These are phyloP conservation scores for Penicillium frequentans DNA, from an alignment of 2,329 filamentous ascomycete species.

Conservation along the genomic window DNA sequence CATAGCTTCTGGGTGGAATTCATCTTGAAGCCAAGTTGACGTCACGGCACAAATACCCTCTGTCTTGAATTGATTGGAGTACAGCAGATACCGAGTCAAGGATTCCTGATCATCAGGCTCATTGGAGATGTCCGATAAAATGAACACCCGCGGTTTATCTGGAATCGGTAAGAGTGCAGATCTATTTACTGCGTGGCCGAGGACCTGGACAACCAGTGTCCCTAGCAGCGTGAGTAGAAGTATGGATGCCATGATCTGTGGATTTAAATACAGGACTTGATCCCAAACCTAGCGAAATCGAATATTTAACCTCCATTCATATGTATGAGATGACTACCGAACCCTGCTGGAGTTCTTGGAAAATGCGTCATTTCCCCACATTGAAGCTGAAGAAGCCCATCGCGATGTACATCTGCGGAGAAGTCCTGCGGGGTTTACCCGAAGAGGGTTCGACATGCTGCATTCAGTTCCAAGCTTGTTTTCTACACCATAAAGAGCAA, in stretches of 20 bases:
- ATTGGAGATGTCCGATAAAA: conserved; percentile 49
- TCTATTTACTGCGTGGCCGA: conserved; percentile 3
- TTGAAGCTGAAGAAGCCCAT: neutral
- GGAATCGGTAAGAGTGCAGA: neutral
- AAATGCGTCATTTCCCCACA: neutral
- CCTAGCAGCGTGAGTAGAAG: conserved; percentile 2
- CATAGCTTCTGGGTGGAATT: conserved; percentile 46
- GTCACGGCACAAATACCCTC: conserved; percentile 49
- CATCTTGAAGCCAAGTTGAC: conserved; percentile 47
- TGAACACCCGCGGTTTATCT: conserved; percentile 33
- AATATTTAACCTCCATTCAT: neutral
- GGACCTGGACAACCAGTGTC: conserved; percentile 3
- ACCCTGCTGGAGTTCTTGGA: neutral
- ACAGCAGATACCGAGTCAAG: conserved; percentile 47
- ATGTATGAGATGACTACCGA: neutral
- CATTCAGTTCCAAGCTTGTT: neutral
- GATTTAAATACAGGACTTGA: neutral
- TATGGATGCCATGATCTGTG: conserved; percentile 1
- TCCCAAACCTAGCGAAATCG: neutral
- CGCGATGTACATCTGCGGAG: neutral
- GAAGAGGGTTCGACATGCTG: neutral
- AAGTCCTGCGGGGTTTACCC: neutral
- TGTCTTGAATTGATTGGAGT: conserved; percentile 50
- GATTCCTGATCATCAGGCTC: conserved; percentile 49
- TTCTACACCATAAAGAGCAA: neutral